Conservation (phyloP, 2,329 filamentous ascomycete species). For the Alternaria brassicae region DNA sequence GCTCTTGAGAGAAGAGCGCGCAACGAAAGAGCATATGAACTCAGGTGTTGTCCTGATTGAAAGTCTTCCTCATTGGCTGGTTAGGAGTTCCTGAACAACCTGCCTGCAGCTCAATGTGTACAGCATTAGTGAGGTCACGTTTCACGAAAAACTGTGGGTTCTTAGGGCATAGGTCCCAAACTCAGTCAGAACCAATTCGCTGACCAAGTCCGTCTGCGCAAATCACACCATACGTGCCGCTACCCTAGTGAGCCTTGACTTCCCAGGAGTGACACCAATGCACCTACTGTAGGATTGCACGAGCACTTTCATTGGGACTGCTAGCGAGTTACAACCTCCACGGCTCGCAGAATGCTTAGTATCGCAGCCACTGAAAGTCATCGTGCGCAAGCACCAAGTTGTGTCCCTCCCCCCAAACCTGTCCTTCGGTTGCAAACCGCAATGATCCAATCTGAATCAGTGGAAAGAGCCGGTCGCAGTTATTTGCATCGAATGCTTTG, state of each 20-base stretch:
- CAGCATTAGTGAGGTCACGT: not conserved
- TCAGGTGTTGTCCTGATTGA: not conserved
- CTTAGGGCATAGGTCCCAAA: not conserved
- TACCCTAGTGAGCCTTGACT: not conserved
- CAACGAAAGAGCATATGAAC: not conserved
- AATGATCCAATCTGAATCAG: conserved; percentile 40
- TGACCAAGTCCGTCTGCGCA: not conserved
- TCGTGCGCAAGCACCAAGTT: conserved; percentile 40
- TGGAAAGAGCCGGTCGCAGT: conserved; percentile 34
- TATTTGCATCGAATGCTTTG: conserved; percentile 32
- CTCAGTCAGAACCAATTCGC: not conserved
- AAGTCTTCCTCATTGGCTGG: not conserved
- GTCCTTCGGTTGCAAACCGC: conserved; percentile 36
- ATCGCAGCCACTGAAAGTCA: conserved; percentile 41
- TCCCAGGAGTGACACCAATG: not conserved
- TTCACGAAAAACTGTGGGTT: not conserved
- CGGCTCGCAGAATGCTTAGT: conserved; percentile 15
- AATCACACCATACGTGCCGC: not conserved
- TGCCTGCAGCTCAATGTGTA: not conserved
- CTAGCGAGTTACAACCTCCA: not conserved
- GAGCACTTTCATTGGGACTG: not conserved
- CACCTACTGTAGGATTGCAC: not conserved
- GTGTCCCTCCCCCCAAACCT: conserved; percentile 39
- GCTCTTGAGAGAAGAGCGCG: not conserved
- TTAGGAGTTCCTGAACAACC: not conserved